phyloP scores from a whole-genome alignment of 1,284 basidiomycete genomes.

The Ustilago cynodontis region DNA sequence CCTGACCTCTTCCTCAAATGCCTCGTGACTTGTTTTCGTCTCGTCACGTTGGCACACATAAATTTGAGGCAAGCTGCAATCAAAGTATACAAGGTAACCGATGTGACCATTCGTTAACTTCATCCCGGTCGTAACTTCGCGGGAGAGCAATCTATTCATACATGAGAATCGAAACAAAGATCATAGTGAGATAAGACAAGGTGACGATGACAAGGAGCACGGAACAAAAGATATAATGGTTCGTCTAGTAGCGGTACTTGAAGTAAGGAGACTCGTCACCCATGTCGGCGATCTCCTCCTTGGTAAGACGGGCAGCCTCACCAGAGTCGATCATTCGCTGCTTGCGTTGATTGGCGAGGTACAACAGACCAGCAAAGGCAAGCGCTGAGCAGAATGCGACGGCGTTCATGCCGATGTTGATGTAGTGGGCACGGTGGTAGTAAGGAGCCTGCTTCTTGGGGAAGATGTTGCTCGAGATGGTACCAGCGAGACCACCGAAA shows the following conservation, averaged over 20 bases:
- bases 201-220: slow-evolving; percentile 6
- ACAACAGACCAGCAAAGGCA: slow-evolving; percentile 45
- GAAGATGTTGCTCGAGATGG: slow-evolving; percentile 61
- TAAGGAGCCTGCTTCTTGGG: slow-evolving; percentile 50
- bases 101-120: slow-evolving; percentile 18
- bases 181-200: slow-evolving; percentile 4
- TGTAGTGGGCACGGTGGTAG: slow-evolving; percentile 56
- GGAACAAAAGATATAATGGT: neutral
- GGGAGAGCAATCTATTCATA: slow-evolving; percentile 31
- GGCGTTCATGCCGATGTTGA: slow-evolving; percentile 54
- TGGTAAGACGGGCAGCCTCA: slow-evolving; percentile 43
- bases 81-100: neutral
- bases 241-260: slow-evolving; percentile 57
- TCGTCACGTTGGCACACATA: neutral
- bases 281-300: slow-evolving; percentile 51
- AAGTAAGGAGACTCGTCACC: slow-evolving; percentile 61
- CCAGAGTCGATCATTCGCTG: slow-evolving; percentile 55
- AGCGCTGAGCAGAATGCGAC: slow-evolving; percentile 46
- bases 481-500: slow-evolving; percentile 57
- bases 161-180: slow-evolving; percentile 12
- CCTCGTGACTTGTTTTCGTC: neutral
- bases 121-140: neutral
- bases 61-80: neutral
- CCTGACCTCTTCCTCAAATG: neutral
- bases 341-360: slow-evolving; percentile 50